Conservation (phyloP, 1,284 basidiomycete genomes). For the Hemileia vastatrix region DNA sequence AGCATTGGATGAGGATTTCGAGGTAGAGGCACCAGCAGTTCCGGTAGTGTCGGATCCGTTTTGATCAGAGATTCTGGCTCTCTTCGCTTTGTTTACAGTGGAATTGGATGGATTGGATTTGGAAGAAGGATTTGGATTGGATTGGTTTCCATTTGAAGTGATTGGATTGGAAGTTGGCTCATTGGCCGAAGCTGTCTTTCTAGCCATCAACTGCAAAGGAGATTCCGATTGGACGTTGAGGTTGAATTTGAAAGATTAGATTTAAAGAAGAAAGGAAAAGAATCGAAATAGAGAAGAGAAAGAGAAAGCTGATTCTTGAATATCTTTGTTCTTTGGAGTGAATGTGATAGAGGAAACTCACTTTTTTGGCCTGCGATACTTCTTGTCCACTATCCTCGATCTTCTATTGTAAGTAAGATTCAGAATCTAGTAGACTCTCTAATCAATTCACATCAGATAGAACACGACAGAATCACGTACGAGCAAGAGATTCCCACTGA, state of each 20-base stretch:
- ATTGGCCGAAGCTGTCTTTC: not conserved
- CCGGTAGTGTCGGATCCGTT: not conserved
- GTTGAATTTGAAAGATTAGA: not conserved
- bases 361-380: no score
- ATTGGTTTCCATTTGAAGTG: not conserved
- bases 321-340: no score
- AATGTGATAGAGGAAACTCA: no score
- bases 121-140: not conserved
- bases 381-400: no score
- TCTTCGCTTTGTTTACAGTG: not conserved
- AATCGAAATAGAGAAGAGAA: no score
- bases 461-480: no score
- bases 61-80: not conserved
- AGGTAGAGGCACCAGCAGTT: not conserved
- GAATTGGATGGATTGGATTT: not conserved
- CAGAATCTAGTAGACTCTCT: no score
- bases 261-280: not conserved
- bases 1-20: not conserved
- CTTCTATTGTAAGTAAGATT: no score
- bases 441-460: no score
- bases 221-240: not conserved
- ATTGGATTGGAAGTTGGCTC: not conserved
- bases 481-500: no score
- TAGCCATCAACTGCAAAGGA: not conserved
- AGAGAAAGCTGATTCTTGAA: no score